Conservation (phyloP, 805 yeast species). For the Tetrapisispora taiwanensis region DNA sequence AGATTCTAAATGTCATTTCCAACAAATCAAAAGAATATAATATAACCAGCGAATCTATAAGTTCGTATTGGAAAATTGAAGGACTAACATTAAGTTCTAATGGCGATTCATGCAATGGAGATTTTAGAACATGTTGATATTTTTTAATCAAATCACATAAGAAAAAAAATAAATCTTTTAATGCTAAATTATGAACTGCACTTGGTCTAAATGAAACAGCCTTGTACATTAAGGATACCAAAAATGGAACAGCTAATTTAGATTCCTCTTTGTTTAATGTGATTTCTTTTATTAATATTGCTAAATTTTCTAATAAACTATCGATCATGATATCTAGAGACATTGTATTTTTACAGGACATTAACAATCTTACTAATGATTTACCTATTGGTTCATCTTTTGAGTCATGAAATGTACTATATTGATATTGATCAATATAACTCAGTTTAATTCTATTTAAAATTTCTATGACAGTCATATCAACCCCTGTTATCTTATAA, state of each 20-base stretch:
- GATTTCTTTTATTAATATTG: slow-evolving; percentile 23
- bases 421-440: slow-evolving; percentile 10
- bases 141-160: slow-evolving; percentile 20
- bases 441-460: slow-evolving; percentile 15
- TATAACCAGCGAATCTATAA: slow-evolving; percentile 42
- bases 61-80: slow-evolving; percentile 35
- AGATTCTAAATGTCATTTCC: slow-evolving; percentile 34
- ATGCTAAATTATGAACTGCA: slow-evolving; percentile 39
- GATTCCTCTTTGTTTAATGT: slow-evolving; percentile 17
- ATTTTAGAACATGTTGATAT: slow-evolving; percentile 19
- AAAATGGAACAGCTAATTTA: slow-evolving; percentile 41
- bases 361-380: slow-evolving; percentile 10
- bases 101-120: slow-evolving; percentile 14
- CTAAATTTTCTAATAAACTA: slow-evolving; percentile 16
- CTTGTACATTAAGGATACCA: slow-evolving; percentile 47
- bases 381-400: slow-evolving; percentile 21
- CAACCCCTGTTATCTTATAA: slow-evolving; percentile 18
- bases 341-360: slow-evolving; percentile 11
- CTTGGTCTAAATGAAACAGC: slow-evolving; percentile 50
- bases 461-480: slow-evolving; percentile 22
- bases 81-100: slow-evolving; percentile 20
- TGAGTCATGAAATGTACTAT: slow-evolving; percentile 10
- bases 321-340: slow-evolving; percentile 21
- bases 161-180: slow-evolving; percentile 25
- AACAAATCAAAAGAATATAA: slow-evolving; percentile 46